These are phyloP conservation scores for Penstemon davidsonii DNA, from an alignment of 257 asterid species.

Conservation along the genomic window DNA sequence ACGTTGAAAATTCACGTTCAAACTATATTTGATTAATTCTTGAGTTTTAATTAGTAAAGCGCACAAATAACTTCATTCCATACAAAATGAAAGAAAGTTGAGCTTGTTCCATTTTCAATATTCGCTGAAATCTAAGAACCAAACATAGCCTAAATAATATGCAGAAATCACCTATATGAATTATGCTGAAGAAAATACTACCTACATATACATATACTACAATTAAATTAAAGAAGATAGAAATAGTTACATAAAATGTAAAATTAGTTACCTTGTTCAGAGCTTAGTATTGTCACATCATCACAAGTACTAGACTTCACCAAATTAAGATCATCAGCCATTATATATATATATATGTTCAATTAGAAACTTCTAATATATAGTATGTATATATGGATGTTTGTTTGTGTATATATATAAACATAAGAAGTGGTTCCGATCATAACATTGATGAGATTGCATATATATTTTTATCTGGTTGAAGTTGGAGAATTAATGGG, in stretches of 20 bases:
- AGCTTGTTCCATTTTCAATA: no score
- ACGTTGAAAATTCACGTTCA: background rate
- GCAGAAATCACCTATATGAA: background rate
- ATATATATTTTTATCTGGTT: background rate
- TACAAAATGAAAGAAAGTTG: no score
- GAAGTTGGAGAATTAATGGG: conserved; percentile 31
- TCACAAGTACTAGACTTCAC: conserved; percentile 13
- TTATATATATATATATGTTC: conserved; percentile 10
- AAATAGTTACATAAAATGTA: background rate
- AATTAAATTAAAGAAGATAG: background rate
- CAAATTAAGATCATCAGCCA: conserved; percentile 26
- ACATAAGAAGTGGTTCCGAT: no score
- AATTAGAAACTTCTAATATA: background rate
- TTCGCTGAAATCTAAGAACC: no score
- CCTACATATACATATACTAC: background rate
- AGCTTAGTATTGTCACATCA: background rate
- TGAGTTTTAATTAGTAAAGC: no score
- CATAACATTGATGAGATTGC: background rate
- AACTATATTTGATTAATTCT: no score
- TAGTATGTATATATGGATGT: background rate
- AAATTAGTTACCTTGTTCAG: background rate
- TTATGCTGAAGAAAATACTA: background rate
- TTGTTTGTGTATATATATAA: background rate
- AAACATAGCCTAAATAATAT: background rate
- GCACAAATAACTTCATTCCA: no score